Evolutionary conservation across 2,329 filamentous ascomycete species (phyloP).

Genomic region (Septoria linicola): DNA sequence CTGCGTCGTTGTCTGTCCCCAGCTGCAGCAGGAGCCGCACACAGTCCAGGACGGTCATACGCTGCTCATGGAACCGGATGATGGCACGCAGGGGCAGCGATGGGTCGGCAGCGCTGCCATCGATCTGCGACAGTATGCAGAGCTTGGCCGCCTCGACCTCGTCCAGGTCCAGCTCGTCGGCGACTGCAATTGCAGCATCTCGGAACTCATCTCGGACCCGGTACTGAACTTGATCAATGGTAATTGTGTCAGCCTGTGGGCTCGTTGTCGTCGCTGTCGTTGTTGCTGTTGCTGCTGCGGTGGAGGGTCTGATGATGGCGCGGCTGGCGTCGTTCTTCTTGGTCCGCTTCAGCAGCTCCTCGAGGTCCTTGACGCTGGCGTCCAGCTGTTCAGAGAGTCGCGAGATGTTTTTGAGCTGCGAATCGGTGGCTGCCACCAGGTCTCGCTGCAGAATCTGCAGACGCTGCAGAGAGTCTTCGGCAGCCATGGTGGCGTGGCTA

Average conservation of each 20-base stretch:
- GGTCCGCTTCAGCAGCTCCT: conserved; percentile 71
- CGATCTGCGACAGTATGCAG: conserved; percentile 67
- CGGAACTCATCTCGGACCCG: conserved; percentile 83
- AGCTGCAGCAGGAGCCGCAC: conserved; percentile 76
- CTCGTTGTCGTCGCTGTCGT: too few species aligned
- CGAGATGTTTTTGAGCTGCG: conserved; percentile 67
- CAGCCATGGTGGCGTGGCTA: conserved; percentile 20
- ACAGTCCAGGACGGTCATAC: conserved; percentile 79
- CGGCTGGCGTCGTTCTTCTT: conserved; percentile 73
- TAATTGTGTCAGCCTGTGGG: conserved; percentile 62
- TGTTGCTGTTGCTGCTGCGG: too few species aligned
- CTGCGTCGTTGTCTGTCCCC: conserved; percentile 56
- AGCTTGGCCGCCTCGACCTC: conserved; percentile 79
- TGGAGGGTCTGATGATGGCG: conserved; percentile 63
- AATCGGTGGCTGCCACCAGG: conserved; percentile 72
- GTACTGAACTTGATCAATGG: conserved; percentile 70
- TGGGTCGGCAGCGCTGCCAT: conserved; percentile 63
- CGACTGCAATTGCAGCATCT: conserved; percentile 74
- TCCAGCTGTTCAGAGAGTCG: conserved; percentile 67
- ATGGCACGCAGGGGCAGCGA: conserved; percentile 75
- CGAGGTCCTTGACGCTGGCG: conserved; percentile 64
- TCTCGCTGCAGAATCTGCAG: conserved; percentile 85
- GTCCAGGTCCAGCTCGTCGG: conserved; percentile 86
- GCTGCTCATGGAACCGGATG: conserved; percentile 82
- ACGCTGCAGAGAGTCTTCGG: conserved; percentile 67